Base-by-base conservation (phyloP, 805 yeast genomes). In the Saccharomycopsis olivae region DNA sequence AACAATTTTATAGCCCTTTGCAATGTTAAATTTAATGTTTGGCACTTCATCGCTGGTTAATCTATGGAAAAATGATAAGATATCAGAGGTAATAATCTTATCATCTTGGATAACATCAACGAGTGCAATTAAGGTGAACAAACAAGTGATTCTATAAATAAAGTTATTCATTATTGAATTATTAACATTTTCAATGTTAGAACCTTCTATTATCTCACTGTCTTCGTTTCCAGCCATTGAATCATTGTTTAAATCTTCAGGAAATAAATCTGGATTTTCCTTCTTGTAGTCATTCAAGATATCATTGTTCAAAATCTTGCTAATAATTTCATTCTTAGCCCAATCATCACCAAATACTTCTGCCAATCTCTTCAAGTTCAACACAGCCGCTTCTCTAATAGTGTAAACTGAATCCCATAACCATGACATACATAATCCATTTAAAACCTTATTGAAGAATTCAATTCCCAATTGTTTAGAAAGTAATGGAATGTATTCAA, bases 381-480 rank as follows among this genome's bases (percentile, higher is more conserved):
- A 65, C 24, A 92, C 94, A 1, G 97, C 97, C 8, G 98, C 98
- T 50, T 86, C 94, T 61, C 99, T 78, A 46, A 92, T 88, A 4
- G 97, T 88, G 62, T 75, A 92, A 29, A 92, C 98, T 3, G 88
- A 83, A 63, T 92, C 99, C 95, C 96, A 88, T 49, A 92, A 68
- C 97, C 98, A 92, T n/a, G 88, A 82, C 73, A 92, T 73, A 54
- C 96, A 92, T 51, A 92, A 68, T 36, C 83, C 78, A 48, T 94
- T 87, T 49, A 92, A 68, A 53, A 88, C 95, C 57, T 85, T 83
- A 59, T 92, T 92, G 62, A 92, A 92, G 54, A 89, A 87, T 21
- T 85, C 78, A 39, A 83, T 88, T 21, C 98, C 98, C 45, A 92
- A 68, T 62, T 92, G 97, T 53, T 83, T 82, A 5, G 97, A 96